These are phyloP conservation scores for Syzygium grande DNA, from an alignment of 345 rosid species.

Conservation along the genomic window DNA sequence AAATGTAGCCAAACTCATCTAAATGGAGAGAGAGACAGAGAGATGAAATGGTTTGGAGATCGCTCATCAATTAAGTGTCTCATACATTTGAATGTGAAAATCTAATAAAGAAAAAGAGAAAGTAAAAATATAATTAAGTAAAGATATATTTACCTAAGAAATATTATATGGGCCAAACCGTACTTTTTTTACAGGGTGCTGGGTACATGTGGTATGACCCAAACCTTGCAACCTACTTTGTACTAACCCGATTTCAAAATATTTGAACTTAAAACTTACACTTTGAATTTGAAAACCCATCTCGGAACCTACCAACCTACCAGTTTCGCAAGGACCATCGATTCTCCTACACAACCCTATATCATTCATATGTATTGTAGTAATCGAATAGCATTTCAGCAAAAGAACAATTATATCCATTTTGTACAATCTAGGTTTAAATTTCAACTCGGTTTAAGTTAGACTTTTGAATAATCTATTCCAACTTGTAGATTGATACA, in stretches of 20 bases:
- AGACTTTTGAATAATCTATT: neutral
- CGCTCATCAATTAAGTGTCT: neutral
- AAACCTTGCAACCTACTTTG: neutral
- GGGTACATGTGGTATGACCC: neutral
- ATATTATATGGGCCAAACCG: neutral
- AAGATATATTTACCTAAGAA: neutral
- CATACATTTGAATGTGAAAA: neutral
- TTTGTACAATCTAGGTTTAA: neutral
- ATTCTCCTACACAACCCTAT: neutral
- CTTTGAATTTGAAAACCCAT: neutral
- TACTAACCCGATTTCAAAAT: fast-evolving
- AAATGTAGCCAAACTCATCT: neutral
- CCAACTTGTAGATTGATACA: neutral
- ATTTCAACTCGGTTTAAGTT: neutral
- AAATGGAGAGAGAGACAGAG: fast-evolving
- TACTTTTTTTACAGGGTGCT: neutral
- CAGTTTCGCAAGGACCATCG: neutral
- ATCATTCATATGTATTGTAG: no score
- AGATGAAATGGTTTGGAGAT: neutral
- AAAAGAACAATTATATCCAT: neutral
- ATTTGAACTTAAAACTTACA: neutral
- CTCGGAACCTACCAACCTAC: neutral
- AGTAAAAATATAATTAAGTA: neutral
- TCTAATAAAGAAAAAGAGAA: neutral
- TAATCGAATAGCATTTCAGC: neutral